Conservation (phyloP, 306 rosid genomes). For the Quercus parvula region DNA sequence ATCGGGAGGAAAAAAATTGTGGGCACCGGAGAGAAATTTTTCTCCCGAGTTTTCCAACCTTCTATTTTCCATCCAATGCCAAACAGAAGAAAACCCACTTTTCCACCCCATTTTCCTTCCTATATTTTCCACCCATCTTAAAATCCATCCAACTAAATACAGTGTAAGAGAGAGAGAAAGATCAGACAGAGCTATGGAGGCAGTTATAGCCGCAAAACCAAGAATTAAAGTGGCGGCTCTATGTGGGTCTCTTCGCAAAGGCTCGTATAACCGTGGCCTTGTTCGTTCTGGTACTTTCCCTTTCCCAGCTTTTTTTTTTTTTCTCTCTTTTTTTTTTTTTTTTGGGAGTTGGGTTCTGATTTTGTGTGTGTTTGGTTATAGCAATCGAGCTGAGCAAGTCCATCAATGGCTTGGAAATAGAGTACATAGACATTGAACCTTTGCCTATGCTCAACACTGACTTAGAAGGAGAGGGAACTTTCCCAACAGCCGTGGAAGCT, state of each 20-base stretch:
- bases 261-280: slow-evolving; percentile 53
- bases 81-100: too few species aligned
- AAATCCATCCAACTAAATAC: too few species aligned
- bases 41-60: too few species aligned
- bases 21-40: too few species aligned
- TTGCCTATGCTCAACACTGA: slow-evolving; percentile 73
- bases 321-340: neutral
- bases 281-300: slow-evolving; percentile 46
- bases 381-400: slow-evolving; percentile 55
- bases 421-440: slow-evolving; percentile 55
- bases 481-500: slow-evolving; percentile 52
- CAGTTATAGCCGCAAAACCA: slow-evolving; percentile 18
- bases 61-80: too few species aligned
- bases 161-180: neutral
- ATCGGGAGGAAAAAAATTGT: too few species aligned
- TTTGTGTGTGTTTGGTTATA: neutral
- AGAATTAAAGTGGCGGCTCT: slow-evolving; percentile 52
- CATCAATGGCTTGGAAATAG: slow-evolving; percentile 50
- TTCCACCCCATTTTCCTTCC: too few species aligned
- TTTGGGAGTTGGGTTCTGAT: neutral
- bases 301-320: too few species aligned
- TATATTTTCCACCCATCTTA: too few species aligned
- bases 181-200: slow-evolving; percentile 12
- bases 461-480: slow-evolving; percentile 51
- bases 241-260: slow-evolving; percentile 61